Conservation (phyloP, 805 yeast genomes). For the Candida pini region DNA sequence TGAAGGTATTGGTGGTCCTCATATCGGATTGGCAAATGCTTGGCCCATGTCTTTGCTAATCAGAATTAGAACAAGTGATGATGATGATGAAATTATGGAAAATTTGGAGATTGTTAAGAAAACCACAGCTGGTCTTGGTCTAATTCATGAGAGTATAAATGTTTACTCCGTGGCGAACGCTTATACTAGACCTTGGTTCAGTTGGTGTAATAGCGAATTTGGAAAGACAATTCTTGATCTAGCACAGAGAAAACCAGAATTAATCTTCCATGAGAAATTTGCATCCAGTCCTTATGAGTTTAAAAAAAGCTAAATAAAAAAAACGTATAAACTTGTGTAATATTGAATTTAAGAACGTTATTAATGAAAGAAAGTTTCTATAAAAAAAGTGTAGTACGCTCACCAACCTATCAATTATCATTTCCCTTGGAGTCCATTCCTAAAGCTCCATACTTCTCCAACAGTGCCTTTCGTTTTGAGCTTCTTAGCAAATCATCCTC, state of each 20-base stretch:
- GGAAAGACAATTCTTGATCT: constrained; percentile 79
- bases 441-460: constrained; percentile 34
- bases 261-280: constrained; percentile 50
- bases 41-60: constrained; percentile 90
- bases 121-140: constrained; percentile 69
- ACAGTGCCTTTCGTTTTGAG: constrained; percentile 27
- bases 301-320: no score
- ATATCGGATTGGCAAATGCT: constrained; percentile 70
- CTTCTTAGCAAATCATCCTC: constrained; percentile 25
- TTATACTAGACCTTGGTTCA: constrained; percentile 87
- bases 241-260: constrained; percentile 66
- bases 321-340: no score
- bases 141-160: constrained; percentile 77
- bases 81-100: constrained; percentile 59
- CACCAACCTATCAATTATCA: no score
- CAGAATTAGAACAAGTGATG: constrained; percentile 66
- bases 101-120: constrained; percentile 46
- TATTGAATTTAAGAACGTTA: no score
- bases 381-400: neutral
- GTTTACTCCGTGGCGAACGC: constrained; percentile 48
- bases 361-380: no score
- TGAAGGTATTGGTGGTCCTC: constrained; percentile 88
- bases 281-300: constrained; percentile 6
- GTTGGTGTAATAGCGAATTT: constrained; percentile 92
- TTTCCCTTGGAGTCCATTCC: no score